Conservation (phyloP, 345 rosid species). For the Raphanus sativus region DNA sequence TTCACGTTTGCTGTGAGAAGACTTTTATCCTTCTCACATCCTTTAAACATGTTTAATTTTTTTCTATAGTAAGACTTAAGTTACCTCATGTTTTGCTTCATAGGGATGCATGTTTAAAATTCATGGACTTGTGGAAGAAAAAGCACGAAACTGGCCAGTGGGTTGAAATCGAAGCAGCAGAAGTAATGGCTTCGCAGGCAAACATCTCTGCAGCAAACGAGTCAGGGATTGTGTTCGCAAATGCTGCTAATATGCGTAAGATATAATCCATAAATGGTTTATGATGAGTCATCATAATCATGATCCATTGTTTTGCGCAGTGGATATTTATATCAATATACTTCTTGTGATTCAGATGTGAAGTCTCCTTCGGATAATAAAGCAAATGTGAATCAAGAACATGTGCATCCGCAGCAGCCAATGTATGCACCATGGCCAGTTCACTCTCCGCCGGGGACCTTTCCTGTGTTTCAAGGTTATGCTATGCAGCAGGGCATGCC, state of each 20-base stretch:
- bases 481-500: constrained; percentile 89
- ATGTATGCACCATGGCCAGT: constrained; percentile 86
- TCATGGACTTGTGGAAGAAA: constrained; percentile 83
- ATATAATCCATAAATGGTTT: constrained; percentile 27
- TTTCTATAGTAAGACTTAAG: background rate
- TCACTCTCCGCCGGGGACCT: constrained; percentile 82
- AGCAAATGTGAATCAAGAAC: constrained; percentile 54
- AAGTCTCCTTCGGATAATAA: constrained; percentile 58
- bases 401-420: constrained; percentile 65
- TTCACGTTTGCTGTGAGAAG: constrained; percentile 67
- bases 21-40: background rate
- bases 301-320: constrained; percentile 14
- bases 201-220: constrained; percentile 60
- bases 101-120: constrained; percentile 87
- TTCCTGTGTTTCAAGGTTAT: constrained; percentile 81
- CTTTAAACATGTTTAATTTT: background rate
- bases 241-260: constrained; percentile 53
- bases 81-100: constrained; percentile 27
- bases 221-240: constrained; percentile 65
- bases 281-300: background rate
- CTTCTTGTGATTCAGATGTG: constrained; percentile 49
- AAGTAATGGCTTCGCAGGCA: constrained; percentile 53
- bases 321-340: background rate
- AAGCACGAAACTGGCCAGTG: constrained; percentile 95
- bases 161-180: constrained; percentile 86